Evolutionary conservation across 73 alveolate species (phyloP).

Genomic region (Paramecium primaurelia): DNA sequence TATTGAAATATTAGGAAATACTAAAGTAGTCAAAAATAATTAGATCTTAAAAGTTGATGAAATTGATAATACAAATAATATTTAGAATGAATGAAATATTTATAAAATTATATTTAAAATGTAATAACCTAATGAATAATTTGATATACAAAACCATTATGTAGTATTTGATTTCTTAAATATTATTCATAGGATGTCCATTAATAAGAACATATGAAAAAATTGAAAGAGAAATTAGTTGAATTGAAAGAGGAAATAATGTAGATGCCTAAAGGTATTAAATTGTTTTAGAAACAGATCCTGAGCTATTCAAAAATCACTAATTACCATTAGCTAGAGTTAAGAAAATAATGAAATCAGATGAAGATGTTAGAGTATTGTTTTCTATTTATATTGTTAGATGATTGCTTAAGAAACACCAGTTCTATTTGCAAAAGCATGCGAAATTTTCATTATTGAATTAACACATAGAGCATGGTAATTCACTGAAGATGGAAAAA

Average conservation of each 20-base stretch:
- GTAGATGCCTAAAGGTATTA: constrained; percentile 56
- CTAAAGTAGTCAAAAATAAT: not conserved
- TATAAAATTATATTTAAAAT: not conserved
- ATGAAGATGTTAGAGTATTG: constrained; percentile 91
- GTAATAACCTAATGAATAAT: constrained; percentile 20
- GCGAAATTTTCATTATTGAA: constrained; percentile 98
- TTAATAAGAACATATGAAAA: constrained; percentile 58
- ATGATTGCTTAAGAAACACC: constrained; percentile 99
- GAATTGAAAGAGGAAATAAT: constrained; percentile 60
- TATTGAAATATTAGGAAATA: not conserved
- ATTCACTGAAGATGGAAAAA: constrained; percentile 91
- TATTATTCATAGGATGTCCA: not conserved
- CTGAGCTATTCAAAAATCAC: constrained; percentile 80
- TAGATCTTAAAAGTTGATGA: not conserved
- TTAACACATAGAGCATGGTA: constrained; percentile 95
- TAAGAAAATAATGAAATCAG: constrained; percentile 97
- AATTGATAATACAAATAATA: not conserved
- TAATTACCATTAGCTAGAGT: constrained; percentile 97
- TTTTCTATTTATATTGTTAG: not conserved
- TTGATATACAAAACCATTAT: constrained; percentile 11
- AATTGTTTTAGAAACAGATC: constrained; percentile 38
- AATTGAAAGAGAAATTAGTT: constrained; percentile 54
- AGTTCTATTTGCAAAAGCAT: constrained; percentile 96
- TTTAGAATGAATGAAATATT: not conserved
- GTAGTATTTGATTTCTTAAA: not conserved